A percentile compares a stretch with the other conserved stretches of the same genome.
phyloP scores from a whole-genome alignment of 2,329 filamentous ascomycete genomes.

The Aspergillus sp. region DNA sequence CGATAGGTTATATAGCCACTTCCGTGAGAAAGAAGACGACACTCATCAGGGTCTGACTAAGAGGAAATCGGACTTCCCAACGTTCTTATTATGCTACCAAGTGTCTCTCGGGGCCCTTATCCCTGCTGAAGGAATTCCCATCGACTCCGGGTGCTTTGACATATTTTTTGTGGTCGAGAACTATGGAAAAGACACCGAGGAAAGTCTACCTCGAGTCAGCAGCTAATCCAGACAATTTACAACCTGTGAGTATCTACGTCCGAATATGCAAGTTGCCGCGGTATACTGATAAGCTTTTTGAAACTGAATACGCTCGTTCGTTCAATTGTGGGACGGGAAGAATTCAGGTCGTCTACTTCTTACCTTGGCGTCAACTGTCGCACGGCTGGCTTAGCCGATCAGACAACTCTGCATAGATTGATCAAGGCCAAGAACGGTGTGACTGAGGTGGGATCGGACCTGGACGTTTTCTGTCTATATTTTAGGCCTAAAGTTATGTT shows the following conservation, averaged over 20 bases:
- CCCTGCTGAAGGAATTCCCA: neutral
- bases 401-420: neutral
- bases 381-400: neutral
- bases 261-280: neutral
- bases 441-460: neutral
- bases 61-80: neutral
- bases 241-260: neutral
- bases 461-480: neutral
- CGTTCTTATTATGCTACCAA: neutral
- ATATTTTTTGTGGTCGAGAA: neutral
- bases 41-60: neutral
- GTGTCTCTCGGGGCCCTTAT: neutral
- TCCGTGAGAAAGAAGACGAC: neutral
- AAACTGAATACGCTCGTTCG: neutral
- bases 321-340: neutral
- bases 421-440: neutral
- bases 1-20: neutral
- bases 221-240: neutral
- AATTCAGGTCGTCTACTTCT: neutral
- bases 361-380: too few species aligned
- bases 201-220: neutral
- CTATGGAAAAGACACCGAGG: neutral
- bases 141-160: neutral
- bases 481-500: neutral
- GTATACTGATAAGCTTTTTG: neutral